Evolutionary conservation across 768 basidiomycete genomes (phyloP).

Genomic region (Tulasnella sp.): DNA sequence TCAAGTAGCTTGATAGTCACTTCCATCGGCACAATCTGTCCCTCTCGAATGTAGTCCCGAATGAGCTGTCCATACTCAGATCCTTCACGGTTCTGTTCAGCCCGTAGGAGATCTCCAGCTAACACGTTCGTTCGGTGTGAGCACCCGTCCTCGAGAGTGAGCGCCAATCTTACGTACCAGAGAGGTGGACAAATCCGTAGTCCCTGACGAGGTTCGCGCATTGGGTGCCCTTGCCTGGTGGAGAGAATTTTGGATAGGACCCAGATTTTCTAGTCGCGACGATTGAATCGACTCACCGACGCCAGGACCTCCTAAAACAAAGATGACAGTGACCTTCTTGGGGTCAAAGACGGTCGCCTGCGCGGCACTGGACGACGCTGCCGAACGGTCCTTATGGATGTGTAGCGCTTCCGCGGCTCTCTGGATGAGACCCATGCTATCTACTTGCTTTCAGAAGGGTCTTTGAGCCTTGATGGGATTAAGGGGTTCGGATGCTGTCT

Average conservation of each 20-base stretch:
- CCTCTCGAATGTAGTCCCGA: conserved; percentile 82
- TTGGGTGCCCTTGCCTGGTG: conserved; percentile 90
- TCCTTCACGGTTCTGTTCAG: conserved; percentile 83
- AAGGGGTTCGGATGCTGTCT: conserved; percentile 31
- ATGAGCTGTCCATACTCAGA: conserved; percentile 83
- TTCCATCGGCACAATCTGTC: conserved; percentile 92
- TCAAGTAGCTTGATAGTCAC: conserved; percentile 94
- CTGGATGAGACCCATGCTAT: conserved; percentile 28
- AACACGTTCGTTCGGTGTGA: conserved; percentile 27
- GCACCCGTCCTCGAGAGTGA: background rate
- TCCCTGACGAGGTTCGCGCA: conserved; percentile 78
- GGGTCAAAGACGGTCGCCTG: conserved; percentile 58
- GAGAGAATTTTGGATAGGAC: background rate
- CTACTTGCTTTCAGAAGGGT: background rate
- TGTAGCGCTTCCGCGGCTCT: conserved; percentile 26
- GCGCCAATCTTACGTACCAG: conserved; percentile 52
- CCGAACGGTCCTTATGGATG: conserved; percentile 16
- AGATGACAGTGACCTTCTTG: conserved; percentile 78
- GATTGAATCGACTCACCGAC: conserved; percentile 57
- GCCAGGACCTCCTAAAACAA: conserved; percentile 95
- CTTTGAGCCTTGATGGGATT: conserved; percentile 23
- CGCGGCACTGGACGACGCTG: background rate
- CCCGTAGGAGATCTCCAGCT: conserved; percentile 98
- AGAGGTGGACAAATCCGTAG: conserved; percentile 88
- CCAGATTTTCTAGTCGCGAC: background rate